Evolutionary conservation across 371 early-diverging fungal genomes (phyloP), one percentile per base, ranked within the genome.

Genomic region (Apophysomyces elegans): DNA sequence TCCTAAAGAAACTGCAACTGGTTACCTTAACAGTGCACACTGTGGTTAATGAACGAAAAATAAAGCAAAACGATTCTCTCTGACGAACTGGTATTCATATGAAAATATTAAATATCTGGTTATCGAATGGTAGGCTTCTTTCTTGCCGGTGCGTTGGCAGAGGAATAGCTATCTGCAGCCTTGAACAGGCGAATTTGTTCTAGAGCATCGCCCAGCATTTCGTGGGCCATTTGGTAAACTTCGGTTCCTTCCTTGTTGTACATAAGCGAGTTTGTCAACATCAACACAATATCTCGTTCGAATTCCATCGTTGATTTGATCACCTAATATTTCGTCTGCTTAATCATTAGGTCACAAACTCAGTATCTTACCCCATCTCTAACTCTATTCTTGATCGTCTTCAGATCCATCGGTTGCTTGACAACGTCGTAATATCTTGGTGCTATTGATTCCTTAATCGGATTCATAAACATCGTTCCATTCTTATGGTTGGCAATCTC

Each of bases 181-280:
- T 77, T 80, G 46, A 80, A 80, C 37, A 73, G 60, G 21, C 76
- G 77, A 47, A 87, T 77, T 36, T 81, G 78, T 36, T 82, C 80
- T 61, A 86, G 80, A 5, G 86, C 88, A 69, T 88, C 87, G 9
- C 84, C 84, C 68, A 90, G 82, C 85, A 95, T 93, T 67, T 91
- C 91, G 73, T 84, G 61, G 1, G 95, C 90, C 92, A 94, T 92
- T 56, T 87, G 80, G 66, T 93, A 88, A 5, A 96, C 87, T 63
- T 95, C 94, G 0, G 92, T 88, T 41, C 91, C 91, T 72, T 92
- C 93, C 38, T 83, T 74, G 71, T 96, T 94, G 72, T 90, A 96
- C 91, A 96, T 93, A 38, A 95, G 68, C 7, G 94, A 91, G 63
- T 96, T 96, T 71, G 89, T 84, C 47, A 93, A 83, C 91, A 95